Conservation (phyloP, 2,329 filamentous ascomycete species). For the Xylariales sp. region DNA sequence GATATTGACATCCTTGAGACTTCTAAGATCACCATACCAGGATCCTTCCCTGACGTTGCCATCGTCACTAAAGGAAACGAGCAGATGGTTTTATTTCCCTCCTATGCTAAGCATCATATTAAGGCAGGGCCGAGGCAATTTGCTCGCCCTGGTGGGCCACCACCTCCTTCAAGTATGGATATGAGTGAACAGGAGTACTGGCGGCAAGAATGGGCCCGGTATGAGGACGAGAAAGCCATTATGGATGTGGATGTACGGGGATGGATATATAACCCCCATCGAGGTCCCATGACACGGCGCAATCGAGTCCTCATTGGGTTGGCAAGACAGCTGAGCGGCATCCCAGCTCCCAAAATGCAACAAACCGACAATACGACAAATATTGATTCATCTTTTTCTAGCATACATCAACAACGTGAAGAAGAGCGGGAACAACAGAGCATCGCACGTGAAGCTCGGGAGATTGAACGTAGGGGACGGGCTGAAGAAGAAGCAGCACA, state of each 20-base stretch:
- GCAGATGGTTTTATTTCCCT: constrained; percentile 95
- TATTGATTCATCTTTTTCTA: constrained; percentile 44
- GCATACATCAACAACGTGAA: constrained; percentile 58
- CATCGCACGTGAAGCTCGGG: constrained; percentile 79
- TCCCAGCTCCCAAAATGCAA: constrained; percentile 73
- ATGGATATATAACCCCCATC: constrained; percentile 91
- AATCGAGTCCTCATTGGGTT: constrained; percentile 89
- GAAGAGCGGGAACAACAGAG: constrained; percentile 69
- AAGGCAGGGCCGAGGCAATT: constrained; percentile 54
- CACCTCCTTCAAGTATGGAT: constrained; percentile 55
- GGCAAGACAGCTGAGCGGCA: constrained; percentile 86
- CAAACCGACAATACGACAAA: constrained; percentile 42
- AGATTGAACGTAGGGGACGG: constrained; percentile 78
- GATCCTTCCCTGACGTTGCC: constrained; percentile 85
- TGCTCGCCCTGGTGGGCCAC: constrained; percentile 51
- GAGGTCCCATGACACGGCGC: constrained; percentile 84
- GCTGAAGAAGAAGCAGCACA: constrained; percentile 77
- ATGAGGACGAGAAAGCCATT: constrained; percentile 84
- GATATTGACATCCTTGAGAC: constrained; percentile 51
- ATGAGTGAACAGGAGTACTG: constrained; percentile 78
- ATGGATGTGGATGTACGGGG: constrained; percentile 95
- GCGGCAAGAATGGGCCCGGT: constrained; percentile 80
- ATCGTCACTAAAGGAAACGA: constrained; percentile 84
- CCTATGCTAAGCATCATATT: constrained; percentile 82
- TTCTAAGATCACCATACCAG: constrained; percentile 69